Evolutionary conservation across 148 eudicot genomes (phyloP).

Genomic region (Nyssa sinensis): DNA sequence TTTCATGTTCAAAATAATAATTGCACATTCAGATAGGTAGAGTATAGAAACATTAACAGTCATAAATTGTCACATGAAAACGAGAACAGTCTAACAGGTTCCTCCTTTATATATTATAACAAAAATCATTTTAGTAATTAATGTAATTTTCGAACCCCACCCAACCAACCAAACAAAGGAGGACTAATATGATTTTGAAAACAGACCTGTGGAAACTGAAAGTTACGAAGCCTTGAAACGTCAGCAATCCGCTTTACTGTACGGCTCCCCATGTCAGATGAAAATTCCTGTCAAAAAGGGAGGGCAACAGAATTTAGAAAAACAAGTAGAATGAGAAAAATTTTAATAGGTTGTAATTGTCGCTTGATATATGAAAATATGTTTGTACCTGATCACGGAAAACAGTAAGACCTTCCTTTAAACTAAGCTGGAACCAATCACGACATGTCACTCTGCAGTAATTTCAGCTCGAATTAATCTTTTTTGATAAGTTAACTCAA

Average conservation of each 20-base stretch:
- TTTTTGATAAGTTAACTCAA: too few species aligned
- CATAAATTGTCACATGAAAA: too few species aligned
- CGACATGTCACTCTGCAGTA: conserved; percentile 90
- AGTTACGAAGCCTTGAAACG: conserved; percentile 87
- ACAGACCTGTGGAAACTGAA: conserved; percentile 92
- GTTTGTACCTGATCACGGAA: conserved; percentile 96
- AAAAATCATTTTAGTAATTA: too few species aligned
- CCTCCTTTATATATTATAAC: too few species aligned
- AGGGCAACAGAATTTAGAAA: not conserved
- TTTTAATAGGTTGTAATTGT: not conserved
- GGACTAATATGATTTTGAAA: too few species aligned
- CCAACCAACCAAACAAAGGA: too few species aligned
- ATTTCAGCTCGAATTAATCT: too few species aligned
- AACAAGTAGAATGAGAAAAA: not conserved
- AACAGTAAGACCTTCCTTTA: conserved; percentile 98
- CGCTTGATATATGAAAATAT: conserved; percentile 4
- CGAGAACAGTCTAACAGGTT: too few species aligned
- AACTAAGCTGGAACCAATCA: conserved; percentile 98
- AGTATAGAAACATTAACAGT: too few species aligned
- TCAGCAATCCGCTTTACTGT: conserved; percentile 93
- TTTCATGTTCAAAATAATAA: not conserved
- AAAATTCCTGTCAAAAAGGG: conserved; percentile 87
- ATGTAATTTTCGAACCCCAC: not conserved
- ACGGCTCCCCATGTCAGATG: conserved; percentile 98
- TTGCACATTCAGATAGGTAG: not conserved